Evolutionary conservation across 2,329 filamentous ascomycete genomes (phyloP), one percentile per base, ranked within the genome.

Genomic region (Lasiodiplodia sp.): DNA sequence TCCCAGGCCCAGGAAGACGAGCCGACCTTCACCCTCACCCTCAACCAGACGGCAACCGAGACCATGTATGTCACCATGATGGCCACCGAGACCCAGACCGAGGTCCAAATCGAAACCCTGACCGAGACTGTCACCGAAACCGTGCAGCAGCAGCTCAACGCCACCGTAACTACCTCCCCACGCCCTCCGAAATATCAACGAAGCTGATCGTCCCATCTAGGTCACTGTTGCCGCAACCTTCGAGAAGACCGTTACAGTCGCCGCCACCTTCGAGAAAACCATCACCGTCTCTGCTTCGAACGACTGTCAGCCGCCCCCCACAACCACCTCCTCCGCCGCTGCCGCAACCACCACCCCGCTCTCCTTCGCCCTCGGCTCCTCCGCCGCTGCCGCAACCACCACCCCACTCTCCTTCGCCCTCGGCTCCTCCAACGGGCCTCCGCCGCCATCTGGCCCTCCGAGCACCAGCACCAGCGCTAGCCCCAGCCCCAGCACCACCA

Each of bases 161-260:
- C 16, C 3, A 58, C 56, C 8, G 38, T 68, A 28, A 34, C 6
- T 11, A 18, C 14, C 31, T 60, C 31, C n/a, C 8, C 18, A 5
- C 12, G 14, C 7, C 55, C 12, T 40, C 16, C 23, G 6, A 52
- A 23, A 3, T 52, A 11, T 23, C 25, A 52, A 7, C 44, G 23
- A 51, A 47, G 14, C 52, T 10, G 37, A 34, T 34, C 31, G 8
- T 8, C 14, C 23, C 21, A 23, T 8, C 44, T 31, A 68, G 56
- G 56, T 53, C 38, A 53, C 55, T n/a, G 66, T 68, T 11, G 56
- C 51, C 47, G 56, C 47, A 7, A 63, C 56, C 28, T 58, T 63
- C 28, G 58, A 64, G 25, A 69, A 64, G 38, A 52, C 63, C 25
- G 16, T 69, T 21, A 69, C 68, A 31, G 57, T 66, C 2, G 62